These are phyloP conservation scores for Vaccinium macrocarpon DNA, from an alignment of 148 eudicot species.

Conservation along the genomic window DNA sequence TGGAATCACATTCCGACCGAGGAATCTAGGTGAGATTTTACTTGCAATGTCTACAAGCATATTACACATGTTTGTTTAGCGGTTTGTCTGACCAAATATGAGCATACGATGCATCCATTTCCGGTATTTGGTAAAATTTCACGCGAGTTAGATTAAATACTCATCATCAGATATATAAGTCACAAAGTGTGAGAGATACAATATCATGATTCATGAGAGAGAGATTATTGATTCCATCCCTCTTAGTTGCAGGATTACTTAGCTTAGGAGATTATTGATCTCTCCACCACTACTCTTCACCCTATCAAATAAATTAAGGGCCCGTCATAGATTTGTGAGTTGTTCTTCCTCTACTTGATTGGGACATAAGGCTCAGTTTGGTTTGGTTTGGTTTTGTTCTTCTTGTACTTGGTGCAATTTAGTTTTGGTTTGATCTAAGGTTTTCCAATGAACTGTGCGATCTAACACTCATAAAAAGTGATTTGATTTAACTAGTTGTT, in stretches of 20 bases:
- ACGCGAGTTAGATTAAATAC: background rate
- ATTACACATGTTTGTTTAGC: background rate
- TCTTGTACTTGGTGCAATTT: background rate
- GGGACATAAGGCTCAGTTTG: too few species aligned
- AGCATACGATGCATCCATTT: background rate
- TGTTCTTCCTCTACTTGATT: background rate
- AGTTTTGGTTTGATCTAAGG: background rate
- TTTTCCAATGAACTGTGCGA: background rate
- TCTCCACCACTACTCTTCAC: too few species aligned
- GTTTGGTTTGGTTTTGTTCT: background rate
- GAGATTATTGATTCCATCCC: background rate
- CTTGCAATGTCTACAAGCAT: background rate
- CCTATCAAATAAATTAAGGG: too few species aligned
- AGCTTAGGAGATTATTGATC: too few species aligned
- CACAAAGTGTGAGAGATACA: background rate
- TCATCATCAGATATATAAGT: background rate
- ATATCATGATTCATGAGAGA: background rate
- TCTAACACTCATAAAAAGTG: background rate
- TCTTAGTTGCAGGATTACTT: background rate
- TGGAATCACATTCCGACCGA: slow-evolving; percentile 83
- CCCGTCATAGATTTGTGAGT: too few species aligned
- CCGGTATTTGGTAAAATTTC: background rate
- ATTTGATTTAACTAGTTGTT: background rate
- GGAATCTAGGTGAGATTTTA: slow-evolving; percentile 74
- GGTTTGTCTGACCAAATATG: background rate